phyloP scores from a whole-genome alignment of 2,329 filamentous ascomycete species.

The Helotiales sp. region DNA sequence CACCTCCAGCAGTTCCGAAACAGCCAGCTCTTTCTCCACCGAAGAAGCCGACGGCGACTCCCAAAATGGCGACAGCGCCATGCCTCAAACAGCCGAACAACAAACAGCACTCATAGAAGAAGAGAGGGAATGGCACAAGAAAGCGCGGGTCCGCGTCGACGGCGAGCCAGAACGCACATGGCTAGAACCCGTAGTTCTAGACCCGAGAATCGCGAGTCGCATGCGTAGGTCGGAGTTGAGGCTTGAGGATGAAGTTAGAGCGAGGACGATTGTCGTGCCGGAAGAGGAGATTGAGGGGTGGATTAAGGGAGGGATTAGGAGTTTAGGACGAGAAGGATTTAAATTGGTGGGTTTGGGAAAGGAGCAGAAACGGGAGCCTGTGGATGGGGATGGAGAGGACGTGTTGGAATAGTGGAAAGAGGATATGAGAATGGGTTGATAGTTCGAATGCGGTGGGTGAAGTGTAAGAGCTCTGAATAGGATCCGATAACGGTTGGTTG shows the following conservation, averaged over 20 bases:
- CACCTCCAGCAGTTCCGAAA: constrained; percentile 50
- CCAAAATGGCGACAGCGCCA: constrained; percentile 1
- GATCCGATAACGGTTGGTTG: neutral
- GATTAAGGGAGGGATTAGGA: constrained; percentile 64
- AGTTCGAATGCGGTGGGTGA: neutral
- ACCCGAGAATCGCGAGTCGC: constrained; percentile 73
- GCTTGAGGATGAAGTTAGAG: constrained; percentile 71
- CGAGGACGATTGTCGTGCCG: constrained; percentile 64
- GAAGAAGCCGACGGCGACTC: constrained; percentile 42
- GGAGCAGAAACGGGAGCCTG: constrained; percentile 28
- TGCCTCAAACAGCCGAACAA: constrained; percentile 57
- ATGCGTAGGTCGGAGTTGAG: constrained; percentile 81
- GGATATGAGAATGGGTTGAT: neutral
- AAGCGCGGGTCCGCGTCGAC: constrained; percentile 62
- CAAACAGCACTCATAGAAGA: constrained; percentile 69
- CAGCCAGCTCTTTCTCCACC: constrained; percentile 24
- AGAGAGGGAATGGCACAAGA: constrained; percentile 85
- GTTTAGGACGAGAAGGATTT: constrained; percentile 47
- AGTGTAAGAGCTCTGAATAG: neutral
- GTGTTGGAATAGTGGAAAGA: neutral
- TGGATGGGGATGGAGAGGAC: constrained; percentile 21
- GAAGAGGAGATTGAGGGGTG: constrained; percentile 74
- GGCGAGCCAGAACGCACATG: constrained; percentile 72
- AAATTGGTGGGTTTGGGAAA: constrained; percentile 32
- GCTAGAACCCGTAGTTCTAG: constrained; percentile 74